Conservation (phyloP, 345 rosid genomes). For the Pistacia integerrima region DNA sequence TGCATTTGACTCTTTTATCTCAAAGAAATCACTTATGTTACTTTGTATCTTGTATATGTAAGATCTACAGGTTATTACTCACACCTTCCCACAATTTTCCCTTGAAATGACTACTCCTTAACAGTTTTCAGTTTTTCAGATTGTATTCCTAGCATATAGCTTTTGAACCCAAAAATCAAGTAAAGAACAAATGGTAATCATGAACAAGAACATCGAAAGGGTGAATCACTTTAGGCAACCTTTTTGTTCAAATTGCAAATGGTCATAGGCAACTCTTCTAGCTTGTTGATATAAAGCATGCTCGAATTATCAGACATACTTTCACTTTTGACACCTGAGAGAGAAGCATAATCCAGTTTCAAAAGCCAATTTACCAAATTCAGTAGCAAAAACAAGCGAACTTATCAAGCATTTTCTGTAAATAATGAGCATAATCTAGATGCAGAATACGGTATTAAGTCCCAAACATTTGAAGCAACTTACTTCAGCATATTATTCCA, state of each 20-base stretch:
- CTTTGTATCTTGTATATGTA: neutral
- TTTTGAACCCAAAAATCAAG: neutral
- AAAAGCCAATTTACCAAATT: constrained; percentile 4
- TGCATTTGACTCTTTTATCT: neutral
- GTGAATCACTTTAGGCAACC: constrained; percentile 37
- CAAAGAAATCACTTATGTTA: neutral
- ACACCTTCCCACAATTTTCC: neutral
- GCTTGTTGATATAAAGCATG: constrained; percentile 34
- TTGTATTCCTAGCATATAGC: neutral
- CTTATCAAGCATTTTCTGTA: neutral
- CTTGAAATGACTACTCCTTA: neutral
- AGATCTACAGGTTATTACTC: neutral
- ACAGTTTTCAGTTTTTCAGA: neutral
- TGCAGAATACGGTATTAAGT: neutral
- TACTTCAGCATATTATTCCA: neutral
- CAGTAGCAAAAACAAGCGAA: neutral
- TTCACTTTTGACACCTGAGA: constrained; percentile 37
- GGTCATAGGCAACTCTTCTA: constrained; percentile 60
- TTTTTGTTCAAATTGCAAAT: constrained; percentile 62
- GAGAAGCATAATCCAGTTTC: constrained; percentile 14
- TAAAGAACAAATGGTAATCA: neutral
- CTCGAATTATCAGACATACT: constrained; percentile 33
- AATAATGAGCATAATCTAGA: neutral
- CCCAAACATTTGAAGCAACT: too few species aligned
- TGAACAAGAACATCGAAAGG: neutral